These are phyloP conservation scores for Crucibulum laeve DNA, from an alignment of 768 basidiomycete species.

Conservation along the genomic window DNA sequence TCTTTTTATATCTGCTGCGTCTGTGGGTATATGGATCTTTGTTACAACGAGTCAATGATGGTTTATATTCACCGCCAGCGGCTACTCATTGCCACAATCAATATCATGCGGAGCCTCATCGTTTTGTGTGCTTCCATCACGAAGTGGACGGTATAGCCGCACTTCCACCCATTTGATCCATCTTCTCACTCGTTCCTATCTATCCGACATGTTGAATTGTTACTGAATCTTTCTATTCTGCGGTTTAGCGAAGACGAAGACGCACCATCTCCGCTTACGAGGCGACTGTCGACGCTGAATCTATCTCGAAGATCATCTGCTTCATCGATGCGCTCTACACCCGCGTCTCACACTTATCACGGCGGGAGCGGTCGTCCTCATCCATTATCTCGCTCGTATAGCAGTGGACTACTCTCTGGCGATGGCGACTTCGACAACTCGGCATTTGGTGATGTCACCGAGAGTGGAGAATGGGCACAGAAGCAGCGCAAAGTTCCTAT, in stretches of 20 bases:
- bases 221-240: constrained; percentile 2
- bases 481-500: background rate
- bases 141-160: too few relatives aligned
- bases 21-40: background rate
- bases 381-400: constrained; percentile 28
- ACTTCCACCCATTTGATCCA: background rate
- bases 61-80: too few relatives aligned
- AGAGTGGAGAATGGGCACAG: background rate
- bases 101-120: too few relatives aligned
- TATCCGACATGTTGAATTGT: background rate
- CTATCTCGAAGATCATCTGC: constrained; percentile 42
- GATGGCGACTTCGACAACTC: constrained; percentile 10
- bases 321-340: constrained; percentile 30
- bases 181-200: background rate
- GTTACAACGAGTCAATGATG: background rate
- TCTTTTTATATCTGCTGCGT: background rate
- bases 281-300: constrained; percentile 55
- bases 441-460: constrained; percentile 5
- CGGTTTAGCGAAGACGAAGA: constrained; percentile 64
- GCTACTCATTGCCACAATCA: too few relatives aligned
- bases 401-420: constrained; percentile 22
- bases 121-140: too few relatives aligned
- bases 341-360: too few relatives aligned
- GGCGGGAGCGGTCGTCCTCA: constrained; percentile 16
- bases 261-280: constrained; percentile 62